These are phyloP conservation scores for Phascolomyces articulosus DNA, from an alignment of 371 early-diverging fungal genomes.

Conservation along the genomic window DNA sequence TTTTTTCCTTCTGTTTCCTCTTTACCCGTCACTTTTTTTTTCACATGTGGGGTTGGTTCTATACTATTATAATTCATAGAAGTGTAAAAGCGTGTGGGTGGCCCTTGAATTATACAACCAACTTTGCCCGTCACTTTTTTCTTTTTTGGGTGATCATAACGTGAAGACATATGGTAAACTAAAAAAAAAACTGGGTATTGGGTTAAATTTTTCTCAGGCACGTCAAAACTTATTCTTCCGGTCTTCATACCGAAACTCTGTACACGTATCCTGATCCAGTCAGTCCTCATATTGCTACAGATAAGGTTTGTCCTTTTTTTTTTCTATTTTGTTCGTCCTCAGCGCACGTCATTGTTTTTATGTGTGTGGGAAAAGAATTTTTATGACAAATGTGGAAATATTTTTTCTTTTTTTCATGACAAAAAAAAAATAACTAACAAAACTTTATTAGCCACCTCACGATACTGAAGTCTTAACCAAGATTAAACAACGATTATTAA, in stretches of 20 bases:
- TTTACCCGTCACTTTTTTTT: constrained; percentile 9
- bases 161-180: constrained; percentile 6
- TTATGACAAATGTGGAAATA: constrained; percentile 3
- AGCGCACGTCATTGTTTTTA: too few relatives aligned
- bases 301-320: constrained; percentile 30
- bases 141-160: constrained; percentile 2
- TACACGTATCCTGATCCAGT: constrained; percentile 78
- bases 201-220: constrained; percentile 41
- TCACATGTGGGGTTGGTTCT: too few relatives aligned
- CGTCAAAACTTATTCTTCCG: constrained; percentile 53
- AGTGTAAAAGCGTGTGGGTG: neutral
- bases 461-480: constrained; percentile 53
- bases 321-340: neutral
- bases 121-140: neutral
- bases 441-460: constrained; percentile 38
- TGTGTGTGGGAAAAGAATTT: constrained; percentile 13
- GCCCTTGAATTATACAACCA: neutral
- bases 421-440: neutral
- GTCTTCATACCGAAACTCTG: constrained; percentile 52
- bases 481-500: constrained; percentile 43
- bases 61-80: neutral
- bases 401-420: too few relatives aligned
- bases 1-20: neutral
- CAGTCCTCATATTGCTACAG: constrained; percentile 76
- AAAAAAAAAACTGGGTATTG: neutral